phyloP scores from a whole-genome alignment of 1,284 basidiomycete species.

The Leccinum holopus region DNA sequence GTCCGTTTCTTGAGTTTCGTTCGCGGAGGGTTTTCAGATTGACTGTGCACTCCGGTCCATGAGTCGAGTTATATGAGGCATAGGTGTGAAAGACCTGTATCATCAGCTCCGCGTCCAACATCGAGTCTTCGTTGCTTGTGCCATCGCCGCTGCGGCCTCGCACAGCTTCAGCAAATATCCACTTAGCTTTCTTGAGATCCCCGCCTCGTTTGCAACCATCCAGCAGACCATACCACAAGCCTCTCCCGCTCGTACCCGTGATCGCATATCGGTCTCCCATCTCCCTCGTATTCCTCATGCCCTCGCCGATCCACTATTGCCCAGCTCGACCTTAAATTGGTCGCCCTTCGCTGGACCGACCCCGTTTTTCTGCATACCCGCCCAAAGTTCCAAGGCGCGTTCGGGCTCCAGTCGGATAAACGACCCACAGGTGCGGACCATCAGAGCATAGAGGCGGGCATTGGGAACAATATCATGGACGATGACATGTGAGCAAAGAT shows the following conservation, averaged over 20 bases:
- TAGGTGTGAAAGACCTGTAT: conserved; percentile 88
- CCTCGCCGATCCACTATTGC: conserved; percentile 66
- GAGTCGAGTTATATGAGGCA: conserved; percentile 64
- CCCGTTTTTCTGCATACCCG: conserved; percentile 78
- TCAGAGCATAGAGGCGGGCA: conserved; percentile 71
- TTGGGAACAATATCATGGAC: conserved; percentile 80
- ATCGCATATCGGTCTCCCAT: conserved; percentile 58
- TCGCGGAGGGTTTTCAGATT: conserved; percentile 12
- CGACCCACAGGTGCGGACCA: conserved; percentile 86
- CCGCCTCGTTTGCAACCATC: conserved; percentile 87
- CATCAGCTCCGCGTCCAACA: conserved; percentile 73
- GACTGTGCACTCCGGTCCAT: conserved; percentile 24
- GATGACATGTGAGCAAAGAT: conserved; percentile 91
- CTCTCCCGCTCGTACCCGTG: conserved; percentile 34
- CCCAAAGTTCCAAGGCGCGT: conserved; percentile 90
- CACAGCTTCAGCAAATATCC: conserved; percentile 91
- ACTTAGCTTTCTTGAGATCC: conserved; percentile 80
- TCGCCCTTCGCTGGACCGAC: conserved; percentile 56
- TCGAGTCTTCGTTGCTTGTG: conserved; percentile 31
- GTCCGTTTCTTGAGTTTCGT: conserved; percentile 5
- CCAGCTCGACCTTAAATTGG: conserved; percentile 71
- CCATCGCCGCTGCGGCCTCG: conserved; percentile 28
- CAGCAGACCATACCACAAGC: conserved; percentile 77
- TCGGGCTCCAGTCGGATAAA: conserved; percentile 71
- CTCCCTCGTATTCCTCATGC: conserved; percentile 74